Base-by-base conservation (phyloP, 148 eudicot species). In the Persicaria maculosa region DNA sequence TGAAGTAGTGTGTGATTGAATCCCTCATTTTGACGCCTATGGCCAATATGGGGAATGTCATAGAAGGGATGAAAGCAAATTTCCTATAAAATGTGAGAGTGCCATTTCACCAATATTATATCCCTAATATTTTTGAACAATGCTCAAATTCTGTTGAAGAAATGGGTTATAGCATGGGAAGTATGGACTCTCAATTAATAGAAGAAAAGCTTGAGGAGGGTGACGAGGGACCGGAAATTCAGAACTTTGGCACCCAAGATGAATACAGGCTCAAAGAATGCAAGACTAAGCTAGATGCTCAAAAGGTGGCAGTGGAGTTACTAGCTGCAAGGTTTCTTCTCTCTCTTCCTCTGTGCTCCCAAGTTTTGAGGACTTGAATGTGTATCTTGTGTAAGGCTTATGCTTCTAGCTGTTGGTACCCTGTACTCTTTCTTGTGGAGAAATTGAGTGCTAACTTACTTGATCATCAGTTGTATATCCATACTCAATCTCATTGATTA, bases 321-420 rank as follows among this genome's bases (percentile, higher is more conserved):
- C 88, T 91, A 62, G 87, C 84, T 0, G 74, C 69, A 77, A 89
- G 97, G 93, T 91, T 25, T 70, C 16, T 19, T 53, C 72, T 43
- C 62, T 68, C 47, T 12, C 62, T 45, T 65, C 6, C 5, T 65
- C 45, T 36, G 44, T 25, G 45, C 12, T 44, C 45, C 4, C 14
- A 7, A 31, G n/a, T 6, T 55, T 55, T 55, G 61, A 55, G 61
- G 9, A 0, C 61, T 19, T 55, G 25, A 19, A 8, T 19, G 20
- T 57, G 10, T 57, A 19, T 57, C n/a, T 15, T 52, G 55, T 50
- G 12, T 50, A 50, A 50, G 17, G 55, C 5, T 15, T 52, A 15
- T 52, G 11, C 55, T 12, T 15, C 6, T 52, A 50, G 9, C 40
- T 31, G 40, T 31, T 31, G 40, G 3, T 31, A 31, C 53, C 53